phyloP scores from a whole-genome alignment of 371 early-diverging fungal genomes.

The Mucor racemosus region DNA sequence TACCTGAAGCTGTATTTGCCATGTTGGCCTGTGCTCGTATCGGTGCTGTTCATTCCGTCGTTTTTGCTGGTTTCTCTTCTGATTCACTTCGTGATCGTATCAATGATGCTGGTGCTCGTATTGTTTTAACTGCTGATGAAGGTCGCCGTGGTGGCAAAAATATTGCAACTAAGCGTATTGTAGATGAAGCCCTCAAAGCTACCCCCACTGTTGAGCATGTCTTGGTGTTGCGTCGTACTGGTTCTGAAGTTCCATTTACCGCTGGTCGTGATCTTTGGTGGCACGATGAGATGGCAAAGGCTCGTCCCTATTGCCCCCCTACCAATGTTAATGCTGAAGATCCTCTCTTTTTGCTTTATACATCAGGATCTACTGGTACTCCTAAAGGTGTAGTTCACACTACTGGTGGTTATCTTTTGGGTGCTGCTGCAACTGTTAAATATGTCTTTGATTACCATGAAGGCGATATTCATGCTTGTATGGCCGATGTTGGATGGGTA shows the following conservation, averaged over 20 bases:
- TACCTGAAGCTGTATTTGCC: constrained; percentile 91
- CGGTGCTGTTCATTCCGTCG: constrained; percentile 90
- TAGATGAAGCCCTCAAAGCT: constrained; percentile 80
- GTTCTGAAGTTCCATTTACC: constrained; percentile 70
- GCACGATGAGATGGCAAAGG: constrained; percentile 79
- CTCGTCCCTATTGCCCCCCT: constrained; percentile 81
- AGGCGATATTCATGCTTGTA: constrained; percentile 86
- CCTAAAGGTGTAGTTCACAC: constrained; percentile 95
- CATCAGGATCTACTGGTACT: constrained; percentile 93
- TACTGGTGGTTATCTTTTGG: constrained; percentile 94
- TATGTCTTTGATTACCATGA: constrained; percentile 91
- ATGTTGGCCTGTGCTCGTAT: constrained; percentile 95
- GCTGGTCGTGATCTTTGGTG: constrained; percentile 85
- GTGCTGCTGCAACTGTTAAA: constrained; percentile 85
- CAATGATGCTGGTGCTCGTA: constrained; percentile 73
- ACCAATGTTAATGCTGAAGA: constrained; percentile 89
- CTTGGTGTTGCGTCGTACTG: constrained; percentile 87
- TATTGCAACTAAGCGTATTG: constrained; percentile 89
- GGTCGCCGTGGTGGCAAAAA: constrained; percentile 90
- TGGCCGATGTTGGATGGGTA: constrained; percentile 73
- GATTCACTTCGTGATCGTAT: constrained; percentile 87
- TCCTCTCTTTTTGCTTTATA: constrained; percentile 96
- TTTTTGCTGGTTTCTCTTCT: constrained; percentile 93
- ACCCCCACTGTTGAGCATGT: constrained; percentile 82
- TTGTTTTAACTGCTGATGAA: constrained; percentile 85